Percentiles rank a stretch among this genome's conserved stretches.
Conservation (phyloP, 2,329 filamentous ascomycete genomes). For the Daldinia sp. region DNA sequence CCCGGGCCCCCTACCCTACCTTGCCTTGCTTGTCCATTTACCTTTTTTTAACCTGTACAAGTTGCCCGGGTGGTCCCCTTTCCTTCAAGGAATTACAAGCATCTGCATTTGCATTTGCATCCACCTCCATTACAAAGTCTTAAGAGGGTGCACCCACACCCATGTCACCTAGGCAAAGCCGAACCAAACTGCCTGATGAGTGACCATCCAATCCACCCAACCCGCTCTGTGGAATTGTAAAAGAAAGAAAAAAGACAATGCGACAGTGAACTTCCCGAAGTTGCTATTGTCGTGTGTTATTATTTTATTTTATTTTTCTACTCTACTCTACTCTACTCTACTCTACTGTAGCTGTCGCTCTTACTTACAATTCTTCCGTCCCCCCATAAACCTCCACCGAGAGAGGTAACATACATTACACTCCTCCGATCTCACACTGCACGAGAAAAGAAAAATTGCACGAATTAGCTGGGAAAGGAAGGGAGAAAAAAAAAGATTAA, state of each 20-base stretch:
- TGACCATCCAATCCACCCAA: conserved; percentile 34
- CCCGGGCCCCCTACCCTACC: conserved; percentile 16
- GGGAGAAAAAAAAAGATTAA: conserved; percentile 16
- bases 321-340: not conserved
- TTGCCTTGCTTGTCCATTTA: conserved; percentile 2
- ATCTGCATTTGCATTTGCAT: conserved; percentile 31
- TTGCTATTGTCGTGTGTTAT: conserved; percentile 24
- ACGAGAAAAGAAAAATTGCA: conserved; percentile 30
- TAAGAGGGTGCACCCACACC: conserved; percentile 34
- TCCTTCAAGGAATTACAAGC: conserved; percentile 37
- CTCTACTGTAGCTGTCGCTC: conserved; percentile 20
- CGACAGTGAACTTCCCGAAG: conserved; percentile 37
- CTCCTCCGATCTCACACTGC: conserved; percentile 13
- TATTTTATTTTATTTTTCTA: not conserved
- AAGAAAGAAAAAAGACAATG: conserved; percentile 31
- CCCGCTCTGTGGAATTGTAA: conserved; percentile 27
- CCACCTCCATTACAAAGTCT: conserved; percentile 35
- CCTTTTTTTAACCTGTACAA: too few species aligned
- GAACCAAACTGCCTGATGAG: conserved; percentile 39
- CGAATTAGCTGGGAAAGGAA: conserved; percentile 18
- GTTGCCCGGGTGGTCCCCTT: conserved; percentile 25
- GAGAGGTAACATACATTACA: conserved; percentile 32
- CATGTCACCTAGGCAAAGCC: conserved; percentile 37
- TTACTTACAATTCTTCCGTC: conserved; percentile 13
- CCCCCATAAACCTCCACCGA: conserved; percentile 11